Evolutionary conservation across 1,284 basidiomycete genomes (phyloP), one percentile per base, ranked within the genome.

Genomic region (Trametes sp.): DNA sequence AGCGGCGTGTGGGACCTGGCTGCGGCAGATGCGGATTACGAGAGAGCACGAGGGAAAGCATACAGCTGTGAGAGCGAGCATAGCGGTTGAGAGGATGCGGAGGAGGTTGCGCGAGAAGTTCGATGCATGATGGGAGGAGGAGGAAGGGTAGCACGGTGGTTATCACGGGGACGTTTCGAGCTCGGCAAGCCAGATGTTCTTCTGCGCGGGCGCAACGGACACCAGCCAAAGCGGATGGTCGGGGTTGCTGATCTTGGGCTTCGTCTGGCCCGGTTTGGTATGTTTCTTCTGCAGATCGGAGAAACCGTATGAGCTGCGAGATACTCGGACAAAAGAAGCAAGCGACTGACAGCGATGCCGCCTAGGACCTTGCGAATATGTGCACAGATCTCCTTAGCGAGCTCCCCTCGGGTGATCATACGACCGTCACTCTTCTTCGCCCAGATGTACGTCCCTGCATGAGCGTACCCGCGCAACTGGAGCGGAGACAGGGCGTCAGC

Each of bases 401-500:
- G 57, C n/a, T 61, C 51, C 3, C 48, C 63, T 1, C 68, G 64
- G 11, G 65, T 72, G 48, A 69, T 72, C 44, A 69, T 64, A 36
- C 42, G 64, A 1, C 35, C 50, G 16, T 50, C 56, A 11, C 59
- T 46, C 9, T 69, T 56, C 44, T 65, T 61, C 2, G 67, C 59
- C 6, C 21, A 26, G 38, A 72, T 61, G 36, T 72, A 72, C 5
- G 31, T 54, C 21, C 70, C 68, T n/a, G 21, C 26, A 2, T 58
- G 36, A 1, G 28, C 19, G 36, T 70, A 72, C 1, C 70, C 70
- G 1, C 69, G 69, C 70, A 69, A 72, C 70, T 72, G 26, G 8
- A 29, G 14, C 14, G 41, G 11, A 9, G 33, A 24, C 26, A 11
- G 13, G 24, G 11, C 13, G n/a, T 19, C 26, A 46, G 10, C 19